Conservation (phyloP, 1,284 basidiomycete genomes). For the Rhodotorula sp. region DNA sequence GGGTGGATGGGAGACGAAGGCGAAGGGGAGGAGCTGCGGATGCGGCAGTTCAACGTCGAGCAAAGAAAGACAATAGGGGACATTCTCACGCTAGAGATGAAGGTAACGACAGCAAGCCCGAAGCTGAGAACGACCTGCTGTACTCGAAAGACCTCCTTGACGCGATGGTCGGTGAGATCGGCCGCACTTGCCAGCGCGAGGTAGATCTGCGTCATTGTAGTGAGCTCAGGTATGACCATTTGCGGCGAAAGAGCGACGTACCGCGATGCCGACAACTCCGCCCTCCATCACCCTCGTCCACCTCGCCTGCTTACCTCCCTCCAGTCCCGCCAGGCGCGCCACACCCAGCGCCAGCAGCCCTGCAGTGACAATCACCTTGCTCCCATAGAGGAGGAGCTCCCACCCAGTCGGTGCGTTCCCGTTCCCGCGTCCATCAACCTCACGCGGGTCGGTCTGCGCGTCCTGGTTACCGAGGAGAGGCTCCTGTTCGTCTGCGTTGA, state of each 20-base stretch:
- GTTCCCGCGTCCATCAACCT: background rate
- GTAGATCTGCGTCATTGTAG: constrained; percentile 4
- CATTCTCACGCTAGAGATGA: background rate
- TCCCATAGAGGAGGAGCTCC: constrained; percentile 7
- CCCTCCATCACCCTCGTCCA: constrained; percentile 23
- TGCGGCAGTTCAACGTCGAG: background rate
- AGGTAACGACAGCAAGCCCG: background rate
- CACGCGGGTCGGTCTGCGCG: background rate
- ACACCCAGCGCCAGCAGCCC: constrained; percentile 3
- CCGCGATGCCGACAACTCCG: constrained; percentile 8
- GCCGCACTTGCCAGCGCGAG: constrained; percentile 13
- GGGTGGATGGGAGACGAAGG: constrained; percentile 18
- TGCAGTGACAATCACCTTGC: background rate
- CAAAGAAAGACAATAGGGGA: fast-evolving
- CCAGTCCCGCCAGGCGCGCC: constrained; percentile 1
- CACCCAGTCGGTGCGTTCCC: background rate
- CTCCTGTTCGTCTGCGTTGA: background rate
- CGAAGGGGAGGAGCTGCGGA: constrained; percentile 24
- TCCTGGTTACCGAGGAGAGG: background rate
- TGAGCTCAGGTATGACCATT: too few relatives aligned
- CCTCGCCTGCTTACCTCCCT: background rate
- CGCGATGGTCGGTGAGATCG: constrained; percentile 2
- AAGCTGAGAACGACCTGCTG: constrained; percentile 19
- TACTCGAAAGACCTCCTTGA: constrained; percentile 2
- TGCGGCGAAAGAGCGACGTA: background rate